A percentile compares a stretch with the other conserved stretches of the same genome.
These are phyloP conservation scores for Talaromyces sp. DNA, from an alignment of 2,329 filamentous ascomycete genomes.

Conservation along the genomic window DNA sequence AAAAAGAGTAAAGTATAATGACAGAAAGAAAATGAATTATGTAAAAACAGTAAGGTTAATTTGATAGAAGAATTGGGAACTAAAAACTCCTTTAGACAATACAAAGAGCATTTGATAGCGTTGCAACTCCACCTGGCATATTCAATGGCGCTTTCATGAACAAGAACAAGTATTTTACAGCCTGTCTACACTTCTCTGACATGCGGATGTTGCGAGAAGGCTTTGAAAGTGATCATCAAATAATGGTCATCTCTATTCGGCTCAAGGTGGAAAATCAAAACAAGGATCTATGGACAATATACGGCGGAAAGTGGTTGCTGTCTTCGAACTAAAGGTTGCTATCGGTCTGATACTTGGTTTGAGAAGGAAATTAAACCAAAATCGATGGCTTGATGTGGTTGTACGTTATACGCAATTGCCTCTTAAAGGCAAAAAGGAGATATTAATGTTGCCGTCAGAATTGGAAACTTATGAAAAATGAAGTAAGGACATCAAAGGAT, in stretches of 20 bases:
- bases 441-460: background rate
- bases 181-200: background rate
- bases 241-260: background rate
- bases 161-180: background rate
- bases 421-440: background rate
- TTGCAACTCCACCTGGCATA: constrained; percentile 4
- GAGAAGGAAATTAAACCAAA: background rate
- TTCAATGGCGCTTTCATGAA: background rate
- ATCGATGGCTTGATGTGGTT: background rate
- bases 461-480: background rate
- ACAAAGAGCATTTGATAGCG: background rate
- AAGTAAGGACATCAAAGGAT: too few relatives aligned
- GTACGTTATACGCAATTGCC: background rate
- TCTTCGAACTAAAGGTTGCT: background rate
- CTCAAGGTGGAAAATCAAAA: background rate
- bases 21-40: too few relatives aligned
- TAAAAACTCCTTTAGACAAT: background rate
- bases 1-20: background rate
- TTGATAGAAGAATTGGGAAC: background rate
- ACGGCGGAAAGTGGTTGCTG: background rate
- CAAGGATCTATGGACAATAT: background rate
- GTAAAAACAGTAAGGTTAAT: too few relatives aligned
- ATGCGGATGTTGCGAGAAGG: background rate
- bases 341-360: background rate
- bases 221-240: background rate